Conservation (phyloP, 1,284 basidiomycete species). For the Cutaneotrichosporon cutaneum region DNA sequence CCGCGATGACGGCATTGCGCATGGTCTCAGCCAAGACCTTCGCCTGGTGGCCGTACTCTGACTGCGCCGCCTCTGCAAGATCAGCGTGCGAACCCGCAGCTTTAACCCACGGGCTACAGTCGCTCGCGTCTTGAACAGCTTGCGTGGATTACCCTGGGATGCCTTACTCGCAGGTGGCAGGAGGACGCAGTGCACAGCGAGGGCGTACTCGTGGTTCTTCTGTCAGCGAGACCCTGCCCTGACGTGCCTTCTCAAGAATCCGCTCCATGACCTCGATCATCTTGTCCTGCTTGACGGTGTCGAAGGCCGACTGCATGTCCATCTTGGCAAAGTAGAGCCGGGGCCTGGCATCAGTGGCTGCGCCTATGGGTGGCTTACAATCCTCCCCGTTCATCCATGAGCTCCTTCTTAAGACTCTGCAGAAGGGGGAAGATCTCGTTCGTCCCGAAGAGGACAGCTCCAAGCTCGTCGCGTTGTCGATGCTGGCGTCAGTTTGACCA, state of each 20-base stretch:
- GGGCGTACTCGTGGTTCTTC: constrained; percentile 40
- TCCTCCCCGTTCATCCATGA: constrained; percentile 57
- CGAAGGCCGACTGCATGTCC: constrained; percentile 93
- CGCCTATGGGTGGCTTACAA: constrained; percentile 57
- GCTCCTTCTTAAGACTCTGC: constrained; percentile 65
- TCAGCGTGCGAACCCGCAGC: neutral
- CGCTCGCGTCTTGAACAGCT: constrained; percentile 42
- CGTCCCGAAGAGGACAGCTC: constrained; percentile 76
- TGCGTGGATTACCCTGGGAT: constrained; percentile 32
- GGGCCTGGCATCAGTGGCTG: constrained; percentile 58
- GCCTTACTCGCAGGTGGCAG: constrained; percentile 44
- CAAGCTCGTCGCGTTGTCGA: constrained; percentile 64
- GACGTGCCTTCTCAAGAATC: constrained; percentile 68
- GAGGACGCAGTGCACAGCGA: constrained; percentile 42
- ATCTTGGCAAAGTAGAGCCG: constrained; percentile 92
- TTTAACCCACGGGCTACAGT: constrained; percentile 23
- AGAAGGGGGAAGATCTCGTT: constrained; percentile 76
- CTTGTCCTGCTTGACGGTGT: constrained; percentile 88
- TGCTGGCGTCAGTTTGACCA: too few relatives aligned
- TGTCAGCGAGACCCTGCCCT: constrained; percentile 2
- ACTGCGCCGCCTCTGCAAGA: constrained; percentile 2
- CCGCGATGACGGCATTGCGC: constrained; percentile 78
- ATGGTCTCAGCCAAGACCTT: constrained; percentile 65
- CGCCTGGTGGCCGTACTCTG: constrained; percentile 33
- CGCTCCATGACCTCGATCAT: constrained; percentile 73